Conservation (phyloP, 176 grass and related monocot genomes). For the Puccinellia tenuiflora region DNA sequence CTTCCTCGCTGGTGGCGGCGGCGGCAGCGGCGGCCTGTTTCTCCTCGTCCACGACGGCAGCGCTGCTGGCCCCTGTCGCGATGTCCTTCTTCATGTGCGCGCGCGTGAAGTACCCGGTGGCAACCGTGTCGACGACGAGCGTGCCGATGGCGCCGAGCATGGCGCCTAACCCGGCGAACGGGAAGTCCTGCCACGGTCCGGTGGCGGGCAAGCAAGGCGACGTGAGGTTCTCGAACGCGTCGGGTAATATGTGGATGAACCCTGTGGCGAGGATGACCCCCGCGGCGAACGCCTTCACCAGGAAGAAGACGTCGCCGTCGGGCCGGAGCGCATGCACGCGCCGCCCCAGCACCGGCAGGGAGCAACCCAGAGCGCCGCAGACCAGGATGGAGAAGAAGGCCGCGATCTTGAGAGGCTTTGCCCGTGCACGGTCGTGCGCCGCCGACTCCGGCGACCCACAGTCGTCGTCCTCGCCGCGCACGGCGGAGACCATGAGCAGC, state of each 20-base stretch:
- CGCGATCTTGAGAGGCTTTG: slow-evolving; percentile 31
- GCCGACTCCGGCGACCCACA: not conserved
- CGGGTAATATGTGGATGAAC: slow-evolving; percentile 54
- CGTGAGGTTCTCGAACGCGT: slow-evolving; percentile 39
- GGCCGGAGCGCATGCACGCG: slow-evolving; percentile 30
- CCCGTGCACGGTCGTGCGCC: not conserved
- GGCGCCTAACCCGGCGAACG: slow-evolving; percentile 51
- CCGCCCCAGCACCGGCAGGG: slow-evolving; percentile 40
- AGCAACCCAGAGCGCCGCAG: slow-evolving; percentile 48
- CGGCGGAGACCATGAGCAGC: slow-evolving; percentile 5
- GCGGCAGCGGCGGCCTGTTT: not conserved
- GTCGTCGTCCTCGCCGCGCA: not conserved
- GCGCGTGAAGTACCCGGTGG: slow-evolving; percentile 54
- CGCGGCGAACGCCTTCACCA: slow-evolving; percentile 56
- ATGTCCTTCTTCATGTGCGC: not conserved
- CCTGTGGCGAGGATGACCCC: slow-evolving; percentile 55
- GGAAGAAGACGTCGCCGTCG: slow-evolving; percentile 47
- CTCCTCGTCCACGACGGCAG: slow-evolving; percentile 13
- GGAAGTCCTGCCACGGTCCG: slow-evolving; percentile 38
- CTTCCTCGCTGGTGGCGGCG: not conserved
- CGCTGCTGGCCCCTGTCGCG: not conserved
- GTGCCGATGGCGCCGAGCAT: slow-evolving; percentile 64
- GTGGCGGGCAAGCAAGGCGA: slow-evolving; percentile 6
- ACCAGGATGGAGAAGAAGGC: slow-evolving; percentile 54
- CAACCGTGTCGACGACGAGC: slow-evolving; percentile 54